phyloP scores from a whole-genome alignment of 306 rosid species.

The Cajanus cajan region DNA sequence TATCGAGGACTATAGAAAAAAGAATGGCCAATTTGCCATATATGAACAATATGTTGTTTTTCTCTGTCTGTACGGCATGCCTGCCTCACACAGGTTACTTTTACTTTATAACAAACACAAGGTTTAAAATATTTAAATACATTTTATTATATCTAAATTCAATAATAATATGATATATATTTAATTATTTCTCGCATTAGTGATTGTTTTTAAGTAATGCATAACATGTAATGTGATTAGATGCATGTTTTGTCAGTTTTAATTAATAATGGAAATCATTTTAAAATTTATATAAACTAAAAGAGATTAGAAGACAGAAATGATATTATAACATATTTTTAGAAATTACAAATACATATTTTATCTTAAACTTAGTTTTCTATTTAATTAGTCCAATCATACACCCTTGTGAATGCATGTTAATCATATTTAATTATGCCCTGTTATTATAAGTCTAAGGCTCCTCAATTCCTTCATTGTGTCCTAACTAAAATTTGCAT shows the following conservation, averaged over 20 bases:
- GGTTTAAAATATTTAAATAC: neutral
- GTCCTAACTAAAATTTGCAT: neutral
- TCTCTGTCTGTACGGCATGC: slow-evolving; percentile 59
- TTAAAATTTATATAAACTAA: neutral
- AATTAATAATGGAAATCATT: neutral
- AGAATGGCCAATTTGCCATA: slow-evolving; percentile 21
- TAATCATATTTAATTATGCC: neutral
- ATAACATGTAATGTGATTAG: neutral
- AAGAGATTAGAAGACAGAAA: neutral
- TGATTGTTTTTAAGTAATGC: neutral
- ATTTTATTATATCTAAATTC: neutral
- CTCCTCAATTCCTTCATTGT: slow-evolving; percentile 33
- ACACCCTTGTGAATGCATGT: slow-evolving; percentile 21
- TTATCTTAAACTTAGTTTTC: neutral
- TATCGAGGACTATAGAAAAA: slow-evolving; percentile 16
- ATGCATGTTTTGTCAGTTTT: neutral
- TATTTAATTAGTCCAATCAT: neutral
- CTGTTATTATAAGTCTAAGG: slow-evolving; percentile 24
- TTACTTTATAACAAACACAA: neutral
- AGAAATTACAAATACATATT: neutral
- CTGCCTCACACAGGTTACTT: slow-evolving; percentile 27
- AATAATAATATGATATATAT: neutral
- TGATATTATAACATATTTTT: neutral
- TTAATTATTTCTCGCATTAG: neutral
- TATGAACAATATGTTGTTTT: slow-evolving; percentile 34